These are phyloP conservation scores for Ophiorrhiza pumila DNA, from an alignment of 257 asterid genomes.

Conservation along the genomic window DNA sequence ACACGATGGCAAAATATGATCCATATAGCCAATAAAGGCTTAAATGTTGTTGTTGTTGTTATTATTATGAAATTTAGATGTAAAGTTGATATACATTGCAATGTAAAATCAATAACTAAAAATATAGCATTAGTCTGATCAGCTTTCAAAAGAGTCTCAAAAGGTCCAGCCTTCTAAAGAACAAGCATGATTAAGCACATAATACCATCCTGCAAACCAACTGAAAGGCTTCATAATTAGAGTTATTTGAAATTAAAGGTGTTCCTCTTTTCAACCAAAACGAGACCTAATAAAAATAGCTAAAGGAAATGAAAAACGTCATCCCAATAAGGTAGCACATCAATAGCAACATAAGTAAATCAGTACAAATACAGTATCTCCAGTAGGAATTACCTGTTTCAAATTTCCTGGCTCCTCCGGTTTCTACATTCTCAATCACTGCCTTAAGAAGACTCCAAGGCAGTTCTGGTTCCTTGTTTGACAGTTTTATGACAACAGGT, in stretches of 20 bases:
- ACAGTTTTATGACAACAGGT: constrained; percentile 57
- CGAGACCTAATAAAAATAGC: background rate
- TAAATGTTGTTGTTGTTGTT: too few species aligned
- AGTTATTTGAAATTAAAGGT: background rate
- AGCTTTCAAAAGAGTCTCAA: background rate
- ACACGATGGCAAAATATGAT: too few species aligned
- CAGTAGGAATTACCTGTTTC: constrained; percentile 41
- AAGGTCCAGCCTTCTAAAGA: background rate
- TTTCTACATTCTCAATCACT: constrained; percentile 65
- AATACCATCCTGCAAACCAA: background rate
- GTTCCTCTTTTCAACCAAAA: background rate
- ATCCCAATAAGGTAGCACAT: background rate
- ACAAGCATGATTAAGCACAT: background rate
- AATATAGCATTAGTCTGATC: background rate
- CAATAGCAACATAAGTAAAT: background rate
- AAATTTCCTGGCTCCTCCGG: constrained; percentile 22
- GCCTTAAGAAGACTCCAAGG: constrained; percentile 53
- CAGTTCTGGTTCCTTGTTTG: constrained; percentile 68
- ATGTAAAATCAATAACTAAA: background rate
- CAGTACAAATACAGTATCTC: background rate
- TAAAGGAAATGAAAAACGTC: background rate
- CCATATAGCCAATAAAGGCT: too few species aligned
- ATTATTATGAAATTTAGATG: too few species aligned
- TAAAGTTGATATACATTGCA: background rate
- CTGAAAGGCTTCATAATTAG: background rate